Percentiles rank a stretch among this genome's conserved stretches.
These are phyloP conservation scores for Cyberlindnera euphorbiiphila DNA, from an alignment of 805 yeast species.

Conservation along the genomic window DNA sequence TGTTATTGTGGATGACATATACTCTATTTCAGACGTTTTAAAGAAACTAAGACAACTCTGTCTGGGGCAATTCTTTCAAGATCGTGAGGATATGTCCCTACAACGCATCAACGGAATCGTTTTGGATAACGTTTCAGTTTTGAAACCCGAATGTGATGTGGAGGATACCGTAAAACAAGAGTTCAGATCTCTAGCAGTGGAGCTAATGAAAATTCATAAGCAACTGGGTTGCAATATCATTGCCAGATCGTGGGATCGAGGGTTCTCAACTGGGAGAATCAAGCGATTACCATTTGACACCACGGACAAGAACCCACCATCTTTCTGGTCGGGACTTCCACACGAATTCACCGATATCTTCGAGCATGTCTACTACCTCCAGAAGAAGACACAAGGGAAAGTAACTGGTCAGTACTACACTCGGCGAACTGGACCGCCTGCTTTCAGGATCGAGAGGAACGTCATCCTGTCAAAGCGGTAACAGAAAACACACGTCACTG, in stretches of 20 bases:
- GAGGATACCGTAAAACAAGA: slow-evolving; percentile 2
- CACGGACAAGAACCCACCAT: background rate
- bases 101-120: slow-evolving; percentile 3
- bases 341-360: background rate
- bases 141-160: background rate
- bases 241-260: slow-evolving; percentile 10
- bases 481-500: too few species aligned
- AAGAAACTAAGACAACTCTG: background rate
- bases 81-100: background rate
- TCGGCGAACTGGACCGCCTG: background rate
- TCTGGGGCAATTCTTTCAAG: background rate
- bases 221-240: slow-evolving; percentile 8
- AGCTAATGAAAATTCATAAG: background rate
- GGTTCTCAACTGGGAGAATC: slow-evolving; percentile 5
- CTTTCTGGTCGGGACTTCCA: slow-evolving; percentile 4
- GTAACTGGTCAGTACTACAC: background rate
- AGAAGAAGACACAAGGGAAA: slow-evolving; percentile 1
- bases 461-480: background rate
- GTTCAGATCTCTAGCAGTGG: background rate
- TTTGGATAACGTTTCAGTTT: slow-evolving; percentile 13
- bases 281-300: background rate
- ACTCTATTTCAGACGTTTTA: background rate
- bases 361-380: slow-evolving; percentile 5
- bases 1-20: background rate
- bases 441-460: background rate